Evolutionary conservation across 108 stramenopile genomes (phyloP).

Genomic region (Asterionellopsis glacialis): DNA sequence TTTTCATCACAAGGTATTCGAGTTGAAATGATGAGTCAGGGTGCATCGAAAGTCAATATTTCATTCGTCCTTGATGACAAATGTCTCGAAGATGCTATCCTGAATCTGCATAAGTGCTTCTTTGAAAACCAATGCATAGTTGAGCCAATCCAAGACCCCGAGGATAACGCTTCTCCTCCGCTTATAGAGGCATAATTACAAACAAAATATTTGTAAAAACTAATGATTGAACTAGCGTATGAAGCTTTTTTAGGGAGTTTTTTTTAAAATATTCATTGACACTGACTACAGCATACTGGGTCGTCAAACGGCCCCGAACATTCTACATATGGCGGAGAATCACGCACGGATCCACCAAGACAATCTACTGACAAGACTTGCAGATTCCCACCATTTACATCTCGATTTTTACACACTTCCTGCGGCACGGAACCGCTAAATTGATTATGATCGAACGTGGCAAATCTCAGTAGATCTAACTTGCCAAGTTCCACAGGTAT

Average conservation of each 20-base stretch:
- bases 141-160: background rate
- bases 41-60: conserved; percentile 96
- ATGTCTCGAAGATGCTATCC: conserved; percentile 72
- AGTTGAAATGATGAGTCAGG: conserved; percentile 92
- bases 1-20: conserved; percentile 68
- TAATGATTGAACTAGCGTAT: no score
- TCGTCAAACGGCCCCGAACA: conserved; percentile 4
- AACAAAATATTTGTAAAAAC: no score
- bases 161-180: no score
- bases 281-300: no score
- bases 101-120: conserved; percentile 79
- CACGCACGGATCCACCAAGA: conserved; percentile 31
- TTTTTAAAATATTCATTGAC: no score
- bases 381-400: background rate
- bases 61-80: conserved; percentile 75
- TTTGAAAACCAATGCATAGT: conserved; percentile 72
- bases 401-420: conserved; percentile 26
- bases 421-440: conserved; percentile 50
- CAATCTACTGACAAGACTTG: conserved; percentile 33
- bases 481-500: conserved; percentile 47
- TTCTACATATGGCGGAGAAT: conserved; percentile 39
- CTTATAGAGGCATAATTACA: no score
- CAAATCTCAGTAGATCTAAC: conserved; percentile 30
- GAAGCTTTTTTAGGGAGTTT: no score
- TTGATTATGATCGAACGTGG: conserved; percentile 36